These are phyloP conservation scores for Serendipita sp. DNA, from an alignment of 768 basidiomycete genomes.

Conservation along the genomic window DNA sequence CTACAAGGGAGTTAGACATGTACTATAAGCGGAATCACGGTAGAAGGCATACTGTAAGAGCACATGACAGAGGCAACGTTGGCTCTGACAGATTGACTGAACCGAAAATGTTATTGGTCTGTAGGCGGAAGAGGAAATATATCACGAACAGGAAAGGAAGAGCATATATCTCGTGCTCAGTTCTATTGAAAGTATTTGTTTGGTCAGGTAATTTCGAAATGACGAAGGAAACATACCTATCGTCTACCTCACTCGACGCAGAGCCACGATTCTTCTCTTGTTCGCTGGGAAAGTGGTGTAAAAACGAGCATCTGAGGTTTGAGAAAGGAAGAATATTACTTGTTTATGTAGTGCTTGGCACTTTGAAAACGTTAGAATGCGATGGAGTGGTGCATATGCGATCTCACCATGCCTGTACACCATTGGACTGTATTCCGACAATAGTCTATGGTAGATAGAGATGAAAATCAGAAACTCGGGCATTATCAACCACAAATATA, in stretches of 20 bases:
- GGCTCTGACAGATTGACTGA: conserved; percentile 41
- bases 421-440: conserved; percentile 33
- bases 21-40: not conserved
- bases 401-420: conserved; percentile 19
- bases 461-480: not conserved
- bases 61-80: conserved; percentile 54
- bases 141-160: conserved; percentile 22
- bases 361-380: conserved; percentile 4
- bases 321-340: not conserved
- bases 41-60: conserved; percentile 31
- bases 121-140: conserved; percentile 17
- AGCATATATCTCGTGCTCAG: conserved; percentile 39
- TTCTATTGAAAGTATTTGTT: not conserved
- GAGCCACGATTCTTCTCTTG: conserved; percentile 22
- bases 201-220: not conserved
- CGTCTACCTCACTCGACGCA: conserved; percentile 25
- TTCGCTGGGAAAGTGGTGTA: conserved; percentile 14
- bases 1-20: not conserved
- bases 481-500: not conserved
- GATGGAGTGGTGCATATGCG: conserved; percentile 14
- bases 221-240: conserved; percentile 16
- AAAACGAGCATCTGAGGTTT: not conserved
- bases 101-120: conserved; percentile 15
- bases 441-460: conserved; percentile 22
- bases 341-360: conserved; percentile 24